phyloP scores from a whole-genome alignment of 306 rosid species.

The Amphicarpaea edgeworthii region DNA sequence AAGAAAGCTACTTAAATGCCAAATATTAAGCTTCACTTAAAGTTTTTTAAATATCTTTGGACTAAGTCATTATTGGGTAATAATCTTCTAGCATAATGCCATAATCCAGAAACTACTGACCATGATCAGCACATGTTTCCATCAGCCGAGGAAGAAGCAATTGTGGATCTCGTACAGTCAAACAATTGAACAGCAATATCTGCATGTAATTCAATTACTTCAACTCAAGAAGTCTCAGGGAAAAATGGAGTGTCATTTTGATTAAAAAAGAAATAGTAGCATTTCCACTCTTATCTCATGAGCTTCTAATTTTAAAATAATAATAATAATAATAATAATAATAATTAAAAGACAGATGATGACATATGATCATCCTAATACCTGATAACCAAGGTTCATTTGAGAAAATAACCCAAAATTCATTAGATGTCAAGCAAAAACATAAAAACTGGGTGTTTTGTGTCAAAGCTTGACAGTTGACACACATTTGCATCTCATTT shows the following conservation, averaged over 20 bases:
- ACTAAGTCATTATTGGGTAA: constrained; percentile 28
- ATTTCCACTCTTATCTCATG: constrained; percentile 7
- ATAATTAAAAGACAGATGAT: neutral
- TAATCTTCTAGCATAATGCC: constrained; percentile 6
- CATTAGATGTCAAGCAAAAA: constrained; percentile 28
- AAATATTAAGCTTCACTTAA: constrained; percentile 8
- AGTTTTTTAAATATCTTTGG: neutral
- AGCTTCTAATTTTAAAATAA: neutral
- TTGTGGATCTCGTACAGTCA: constrained; percentile 91
- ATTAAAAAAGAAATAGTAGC: constrained; percentile 8
- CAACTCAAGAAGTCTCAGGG: constrained; percentile 34
- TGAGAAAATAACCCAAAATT: constrained; percentile 1
- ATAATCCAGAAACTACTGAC: constrained; percentile 55
- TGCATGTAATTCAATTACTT: constrained; percentile 54
- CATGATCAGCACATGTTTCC: constrained; percentile 86
- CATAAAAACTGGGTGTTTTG: constrained; percentile 10
- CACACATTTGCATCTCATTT: constrained; percentile 1
- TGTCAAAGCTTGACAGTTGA: neutral
- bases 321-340: too few relatives aligned
- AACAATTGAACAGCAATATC: constrained; percentile 93
- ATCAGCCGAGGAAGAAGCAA: constrained; percentile 86
- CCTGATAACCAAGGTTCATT: neutral
- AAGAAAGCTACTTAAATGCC: neutral
- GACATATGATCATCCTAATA: constrained; percentile 5
- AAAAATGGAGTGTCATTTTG: constrained; percentile 31